These are phyloP conservation scores for Samsoniella hepiali DNA, from an alignment of 2,329 filamentous ascomycete genomes.

Conservation along the genomic window DNA sequence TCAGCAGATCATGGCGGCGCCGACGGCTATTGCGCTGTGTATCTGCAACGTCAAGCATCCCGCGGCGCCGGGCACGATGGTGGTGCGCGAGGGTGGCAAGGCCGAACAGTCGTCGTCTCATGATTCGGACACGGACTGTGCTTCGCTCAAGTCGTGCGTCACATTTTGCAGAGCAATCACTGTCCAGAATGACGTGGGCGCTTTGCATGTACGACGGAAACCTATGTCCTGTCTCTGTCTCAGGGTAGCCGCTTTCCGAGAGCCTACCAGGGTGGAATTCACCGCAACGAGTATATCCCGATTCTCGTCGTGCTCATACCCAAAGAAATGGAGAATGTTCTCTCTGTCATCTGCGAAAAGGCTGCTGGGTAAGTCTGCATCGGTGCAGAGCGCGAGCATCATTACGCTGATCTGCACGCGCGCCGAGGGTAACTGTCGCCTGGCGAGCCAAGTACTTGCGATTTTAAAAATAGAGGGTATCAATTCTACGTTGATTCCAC, in stretches of 20 bases:
- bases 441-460: neutral
- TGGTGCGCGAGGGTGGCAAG: conserved; percentile 37
- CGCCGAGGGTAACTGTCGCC: neutral
- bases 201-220: conserved; percentile 36
- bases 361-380: conserved; percentile 29
- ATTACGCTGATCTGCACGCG: neutral
- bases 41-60: conserved; percentile 92
- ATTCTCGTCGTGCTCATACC: neutral
- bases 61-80: conserved; percentile 71
- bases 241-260: neutral
- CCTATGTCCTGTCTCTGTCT: neutral
- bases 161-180: conserved; percentile 69
- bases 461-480: neutral
- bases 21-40: conserved; percentile 75
- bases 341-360: neutral
- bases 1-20: conserved; percentile 84
- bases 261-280: neutral
- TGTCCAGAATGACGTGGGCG: conserved; percentile 93
- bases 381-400: neutral
- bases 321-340: neutral
- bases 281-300: neutral
- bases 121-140: conserved; percentile 60
- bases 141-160: conserved; percentile 53
- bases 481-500: neutral
- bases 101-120: neutral